A percentile compares a stretch with the other conserved stretches of the same genome.
phyloP scores from a whole-genome alignment of 257 asterid species.

The Phtheirospermum japonicum region DNA sequence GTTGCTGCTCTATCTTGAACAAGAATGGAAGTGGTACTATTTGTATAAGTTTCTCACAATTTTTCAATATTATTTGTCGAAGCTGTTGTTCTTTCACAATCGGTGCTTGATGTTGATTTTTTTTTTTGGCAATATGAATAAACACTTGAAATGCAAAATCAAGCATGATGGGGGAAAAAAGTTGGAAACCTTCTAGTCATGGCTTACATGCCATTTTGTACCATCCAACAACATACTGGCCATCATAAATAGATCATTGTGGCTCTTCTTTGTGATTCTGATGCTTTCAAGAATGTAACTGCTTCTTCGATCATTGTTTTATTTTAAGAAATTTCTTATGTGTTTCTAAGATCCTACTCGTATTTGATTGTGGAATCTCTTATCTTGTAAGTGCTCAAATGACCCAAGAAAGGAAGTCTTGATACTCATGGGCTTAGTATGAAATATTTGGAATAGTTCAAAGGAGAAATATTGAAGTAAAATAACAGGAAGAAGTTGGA shows the following conservation, averaged over 20 bases:
- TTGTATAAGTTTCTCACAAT: slow-evolving; percentile 1
- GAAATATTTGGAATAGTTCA: slow-evolving; percentile 2
- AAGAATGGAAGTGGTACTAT: slow-evolving; percentile 97
- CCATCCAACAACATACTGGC: neutral
- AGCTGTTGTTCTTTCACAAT: slow-evolving; percentile 7
- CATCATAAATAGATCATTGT: slow-evolving; percentile 7
- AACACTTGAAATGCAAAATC: slow-evolving; percentile 5
- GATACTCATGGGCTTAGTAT: slow-evolving; percentile 8
- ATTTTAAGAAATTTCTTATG: neutral
- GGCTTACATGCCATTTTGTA: slow-evolving; percentile 1
- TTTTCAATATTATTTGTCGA: neutral
- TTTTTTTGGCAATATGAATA: slow-evolving; percentile 7
- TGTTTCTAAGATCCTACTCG: slow-evolving; percentile 7
- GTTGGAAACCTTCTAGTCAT: neutral
- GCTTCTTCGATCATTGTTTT: neutral
- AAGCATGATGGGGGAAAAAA: neutral
- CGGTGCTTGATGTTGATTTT: slow-evolving; percentile 22
- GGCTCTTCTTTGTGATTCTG: slow-evolving; percentile 13
- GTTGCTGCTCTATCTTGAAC: slow-evolving; percentile 92
- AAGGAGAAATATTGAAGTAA: slow-evolving; percentile 6
- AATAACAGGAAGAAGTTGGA: slow-evolving; percentile 20
- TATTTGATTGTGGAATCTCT: slow-evolving; percentile 10
- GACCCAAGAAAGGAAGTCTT: slow-evolving; percentile 11
- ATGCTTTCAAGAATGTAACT: slow-evolving; percentile 20
- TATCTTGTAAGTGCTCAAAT: neutral